Base-by-base conservation (phyloP, 139 green algal genomes). In the Coelastrella sp. region DNA sequence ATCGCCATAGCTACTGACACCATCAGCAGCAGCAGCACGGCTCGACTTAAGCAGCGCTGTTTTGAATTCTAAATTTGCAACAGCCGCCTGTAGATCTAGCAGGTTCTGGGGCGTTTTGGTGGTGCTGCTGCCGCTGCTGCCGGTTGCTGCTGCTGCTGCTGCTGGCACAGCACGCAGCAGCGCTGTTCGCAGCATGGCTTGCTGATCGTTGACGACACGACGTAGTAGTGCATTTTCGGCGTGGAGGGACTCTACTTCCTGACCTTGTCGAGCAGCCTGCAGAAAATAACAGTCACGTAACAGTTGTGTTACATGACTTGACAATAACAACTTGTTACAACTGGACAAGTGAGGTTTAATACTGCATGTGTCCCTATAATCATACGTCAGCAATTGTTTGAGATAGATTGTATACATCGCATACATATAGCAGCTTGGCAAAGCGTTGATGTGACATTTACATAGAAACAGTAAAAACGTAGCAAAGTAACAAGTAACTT, bases 101-200 rank as follows among this genome's bases (percentile, higher is more conserved):
- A 88, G 83, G 23, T 78, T 54, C 66, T 88, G 65, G 17, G 77
- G 83, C 83, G 32, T 47, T 68, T 75, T 80, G 14, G 61, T 32
- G 56, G 59, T 86, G 82, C 82, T 88, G 83, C 83, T 87, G 81
- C 81, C 56, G 61, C 81, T 61, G 54, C 78, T 22, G 54, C 54
- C 54, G 56, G 61, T 23, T 87, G 81, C 81, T 87, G 82, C 14
- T 78, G 82, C 82, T 78, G 82, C 64, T 80, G 83, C 83, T 76
- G 54, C 54, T 65, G 66, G 20, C 47, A 88, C 68, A 7, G 32
- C 83, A 5, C 20, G 83, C 7, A 73, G 10, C 16, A 88, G 66
- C 5, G 83, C 47, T 57, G 68, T 23, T 14, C 83, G 66, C 6
- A 88, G 68, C 66, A 88, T 88, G 66, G 60, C n/a, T 56, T 88